Base-by-base conservation (phyloP, 192 early-diverging fungal species). In the Dissophora ornata region DNA sequence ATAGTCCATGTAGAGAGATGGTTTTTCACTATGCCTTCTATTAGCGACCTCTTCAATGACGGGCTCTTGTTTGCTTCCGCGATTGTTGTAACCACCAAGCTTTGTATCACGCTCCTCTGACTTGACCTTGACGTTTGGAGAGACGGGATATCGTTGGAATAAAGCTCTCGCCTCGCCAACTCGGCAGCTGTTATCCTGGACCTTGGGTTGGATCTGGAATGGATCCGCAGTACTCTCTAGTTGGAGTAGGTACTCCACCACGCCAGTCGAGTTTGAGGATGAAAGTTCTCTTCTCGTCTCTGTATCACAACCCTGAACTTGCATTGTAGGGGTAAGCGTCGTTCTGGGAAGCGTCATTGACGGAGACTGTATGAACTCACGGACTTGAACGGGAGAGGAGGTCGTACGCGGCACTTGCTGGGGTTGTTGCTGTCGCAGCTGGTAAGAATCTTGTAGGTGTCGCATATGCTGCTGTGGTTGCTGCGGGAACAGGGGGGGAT, bases 391-490 rank as follows among this genome's bases (percentile, higher is more conserved):
- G 5, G 53, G 34, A 1, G 53, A 38, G 3, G 53, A 3, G 1
- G 16, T 4, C 18, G 28, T 15, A 16, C 50, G 50, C 1, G 21
- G 4, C n/a, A n/a, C 8, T 52, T 52, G 50, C 16, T 52, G 28
- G 30, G 8, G 52, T 54, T 34, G 52, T 32, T 29, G 30, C 2
- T 54, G 30, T 33, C 55, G 62, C 2, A 33, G 62, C n/a, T 55
- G 62, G 26, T 56, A 50, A 2, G 30, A 44, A 21, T 33, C 38
- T 24, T 57, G 62, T 21, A 47, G 51, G 34, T 21, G 26, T 28
- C 16, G 57, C 22, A n/a, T n/a, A n/a, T n/a, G n/a, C n/a, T n/a
- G n/a, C n/a, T n/a, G n/a, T n/a, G n/a, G n/a, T 57, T 48, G 45
- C 26, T 33, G 58, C 28, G 57, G 10, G 1, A 60, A 57, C 19